phyloP scores from a whole-genome alignment of 306 rosid species.

The Citrullus mucosospermus region DNA sequence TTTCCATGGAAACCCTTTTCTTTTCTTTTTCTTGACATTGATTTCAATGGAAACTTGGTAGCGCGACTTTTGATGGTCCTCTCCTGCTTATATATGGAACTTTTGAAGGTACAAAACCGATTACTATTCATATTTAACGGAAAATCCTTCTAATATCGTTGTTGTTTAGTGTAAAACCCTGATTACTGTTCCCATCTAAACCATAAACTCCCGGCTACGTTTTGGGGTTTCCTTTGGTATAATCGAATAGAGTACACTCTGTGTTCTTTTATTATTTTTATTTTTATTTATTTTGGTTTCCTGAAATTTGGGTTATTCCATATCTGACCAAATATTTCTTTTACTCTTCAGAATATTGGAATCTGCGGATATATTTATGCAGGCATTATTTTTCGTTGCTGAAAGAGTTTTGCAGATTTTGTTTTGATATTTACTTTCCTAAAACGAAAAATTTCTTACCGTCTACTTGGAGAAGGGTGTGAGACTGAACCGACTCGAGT shows the following conservation, averaged over 20 bases:
- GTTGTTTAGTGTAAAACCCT: background rate
- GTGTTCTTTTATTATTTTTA: background rate
- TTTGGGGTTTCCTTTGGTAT: background rate
- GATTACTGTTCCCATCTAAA: background rate
- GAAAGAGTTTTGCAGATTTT: conserved; percentile 1
- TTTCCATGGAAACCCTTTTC: background rate
- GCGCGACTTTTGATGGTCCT: conserved; percentile 8
- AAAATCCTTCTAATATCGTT: background rate
- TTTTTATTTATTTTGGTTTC: background rate
- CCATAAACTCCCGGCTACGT: background rate
- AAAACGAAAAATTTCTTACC: background rate
- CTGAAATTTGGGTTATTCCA: conserved; percentile 3
- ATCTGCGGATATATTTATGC: background rate
- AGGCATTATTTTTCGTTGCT: background rate
- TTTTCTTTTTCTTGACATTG: background rate
- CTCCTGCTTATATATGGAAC: background rate
- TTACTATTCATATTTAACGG: conserved; percentile 10
- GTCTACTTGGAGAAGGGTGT: background rate
- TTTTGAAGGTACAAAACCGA: conserved; percentile 2
- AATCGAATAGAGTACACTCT: background rate
- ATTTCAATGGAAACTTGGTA: conserved; percentile 1
- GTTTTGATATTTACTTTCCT: background rate
- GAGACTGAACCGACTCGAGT: background rate
- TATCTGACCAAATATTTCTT: background rate
- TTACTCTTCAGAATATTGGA: background rate